phyloP scores from a whole-genome alignment of 2,329 filamentous ascomycete species.

The Penicillium oxalicum region DNA sequence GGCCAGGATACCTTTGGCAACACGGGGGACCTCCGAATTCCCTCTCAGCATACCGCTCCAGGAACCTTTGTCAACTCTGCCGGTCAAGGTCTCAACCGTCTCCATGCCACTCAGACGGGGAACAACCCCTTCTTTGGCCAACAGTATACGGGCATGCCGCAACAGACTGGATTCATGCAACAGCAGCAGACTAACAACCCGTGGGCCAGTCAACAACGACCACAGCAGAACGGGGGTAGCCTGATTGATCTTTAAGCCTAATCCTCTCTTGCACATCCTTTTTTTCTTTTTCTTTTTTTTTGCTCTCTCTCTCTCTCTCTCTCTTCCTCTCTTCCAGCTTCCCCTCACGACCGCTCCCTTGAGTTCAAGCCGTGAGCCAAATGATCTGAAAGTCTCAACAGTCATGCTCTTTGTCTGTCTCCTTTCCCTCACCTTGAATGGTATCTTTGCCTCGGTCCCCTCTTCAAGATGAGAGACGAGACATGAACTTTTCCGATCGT shows the following conservation, averaged over 20 bases:
- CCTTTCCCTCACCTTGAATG: too few species aligned
- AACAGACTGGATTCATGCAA: constrained; percentile 42
- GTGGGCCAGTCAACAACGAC: constrained; percentile 47
- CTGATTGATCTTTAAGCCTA: constrained; percentile 54
- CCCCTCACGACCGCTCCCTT: too few species aligned
- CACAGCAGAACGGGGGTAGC: constrained; percentile 47
- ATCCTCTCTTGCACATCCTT: not conserved
- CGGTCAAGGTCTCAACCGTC: constrained; percentile 66
- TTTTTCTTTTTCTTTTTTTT: not conserved
- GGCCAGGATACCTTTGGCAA: constrained; percentile 98
- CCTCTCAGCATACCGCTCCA: constrained; percentile 90
- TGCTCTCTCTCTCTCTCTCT: too few species aligned
- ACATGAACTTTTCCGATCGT: too few species aligned
- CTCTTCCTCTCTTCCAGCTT: too few species aligned
- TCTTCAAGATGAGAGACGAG: too few species aligned
- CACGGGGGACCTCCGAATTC: constrained; percentile 90
- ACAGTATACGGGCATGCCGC: constrained; percentile 67
- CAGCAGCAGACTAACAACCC: constrained; percentile 50
- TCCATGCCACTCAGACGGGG: constrained; percentile 64
- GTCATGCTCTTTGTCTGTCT: too few species aligned
- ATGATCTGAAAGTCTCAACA: too few species aligned
- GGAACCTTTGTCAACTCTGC: constrained; percentile 96
- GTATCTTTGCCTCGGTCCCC: too few species aligned
- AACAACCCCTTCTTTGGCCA: constrained; percentile 85
- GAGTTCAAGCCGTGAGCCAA: too few species aligned